phyloP scores from a whole-genome alignment of 2,329 filamentous ascomycete genomes.

The Cryphonectria naterciae region DNA sequence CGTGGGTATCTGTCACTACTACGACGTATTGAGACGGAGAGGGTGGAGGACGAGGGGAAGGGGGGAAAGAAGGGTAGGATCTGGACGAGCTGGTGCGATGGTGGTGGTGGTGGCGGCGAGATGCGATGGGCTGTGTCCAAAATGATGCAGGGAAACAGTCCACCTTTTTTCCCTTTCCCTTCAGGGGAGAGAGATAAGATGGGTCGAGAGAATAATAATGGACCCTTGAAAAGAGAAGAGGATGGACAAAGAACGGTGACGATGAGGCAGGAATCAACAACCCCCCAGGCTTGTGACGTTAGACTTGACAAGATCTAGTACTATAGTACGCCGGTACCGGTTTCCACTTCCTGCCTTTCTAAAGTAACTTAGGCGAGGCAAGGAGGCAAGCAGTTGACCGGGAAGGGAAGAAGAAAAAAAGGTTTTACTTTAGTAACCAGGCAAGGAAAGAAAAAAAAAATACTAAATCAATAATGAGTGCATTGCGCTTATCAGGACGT shows the following conservation, averaged over 20 bases:
- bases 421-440: not conserved
- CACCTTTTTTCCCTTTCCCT: not conserved
- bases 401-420: not conserved
- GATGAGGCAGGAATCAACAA: not conserved
- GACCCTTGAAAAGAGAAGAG: not conserved
- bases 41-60: not conserved
- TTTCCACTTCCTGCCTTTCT: not conserved
- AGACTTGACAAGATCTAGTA: not conserved
- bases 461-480: not conserved
- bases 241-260: not conserved
- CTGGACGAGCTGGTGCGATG: not conserved
- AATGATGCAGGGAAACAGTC: conserved; percentile 26
- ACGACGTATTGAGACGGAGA: not conserved
- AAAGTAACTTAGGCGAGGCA: not conserved
- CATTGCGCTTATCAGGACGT: not conserved
- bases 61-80: not conserved
- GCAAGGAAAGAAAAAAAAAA: not conserved
- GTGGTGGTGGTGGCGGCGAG: not conserved
- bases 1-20: not conserved
- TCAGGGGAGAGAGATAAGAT: conserved; percentile 1
- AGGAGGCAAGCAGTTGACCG: not conserved
- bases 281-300: conserved; percentile 1
- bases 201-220: conserved; percentile 7
- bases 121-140: conserved; percentile 11
- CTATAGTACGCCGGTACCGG: not conserved